phyloP scores from a whole-genome alignment of 1,284 basidiomycete species.

The Malassezia restricta region DNA sequence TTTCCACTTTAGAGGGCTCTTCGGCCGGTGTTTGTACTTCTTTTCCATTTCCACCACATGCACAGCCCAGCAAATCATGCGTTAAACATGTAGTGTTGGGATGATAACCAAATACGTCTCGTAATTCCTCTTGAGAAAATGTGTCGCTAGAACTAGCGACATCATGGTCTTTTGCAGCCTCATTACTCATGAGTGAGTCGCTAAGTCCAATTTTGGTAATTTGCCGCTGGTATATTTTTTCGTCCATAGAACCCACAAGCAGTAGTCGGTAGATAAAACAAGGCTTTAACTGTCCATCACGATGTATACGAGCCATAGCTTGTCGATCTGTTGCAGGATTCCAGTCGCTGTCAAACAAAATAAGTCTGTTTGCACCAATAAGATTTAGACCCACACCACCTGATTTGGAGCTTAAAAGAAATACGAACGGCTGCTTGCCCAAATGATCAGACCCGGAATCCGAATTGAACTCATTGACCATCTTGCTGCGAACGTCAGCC shows the following conservation, averaged over 20 bases:
- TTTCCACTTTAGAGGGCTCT: too few relatives aligned
- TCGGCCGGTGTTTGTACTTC: too few relatives aligned
- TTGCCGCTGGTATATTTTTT: conserved; percentile 58
- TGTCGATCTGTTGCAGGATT: conserved; percentile 76
- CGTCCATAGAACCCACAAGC: conserved; percentile 44
- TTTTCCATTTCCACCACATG: conserved; percentile 30
- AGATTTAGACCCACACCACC: conserved; percentile 68
- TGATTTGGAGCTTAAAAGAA: conserved; percentile 64
- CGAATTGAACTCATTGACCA: conserved; percentile 35
- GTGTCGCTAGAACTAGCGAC: conserved; percentile 14
- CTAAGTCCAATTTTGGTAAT: conserved; percentile 82
- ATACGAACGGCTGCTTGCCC: conserved; percentile 54
- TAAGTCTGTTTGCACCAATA: conserved; percentile 91
- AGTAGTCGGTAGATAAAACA: conserved; percentile 82
- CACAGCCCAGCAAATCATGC: conserved; percentile 54
- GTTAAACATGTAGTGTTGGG: conserved; percentile 72
- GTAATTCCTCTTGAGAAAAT: conserved; percentile 35
- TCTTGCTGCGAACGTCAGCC: conserved; percentile 25
- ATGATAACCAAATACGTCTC: conserved; percentile 81
- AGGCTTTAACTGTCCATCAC: conserved; percentile 78
- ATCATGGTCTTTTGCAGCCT: conserved; percentile 24
- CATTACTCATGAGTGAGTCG: conserved; percentile 49
- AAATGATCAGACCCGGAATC: background rate
- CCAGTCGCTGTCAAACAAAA: conserved; percentile 81
- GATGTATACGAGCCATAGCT: conserved; percentile 79